These are phyloP conservation scores for Boletellus deceptivus DNA, from an alignment of 1,284 basidiomycete genomes.

Conservation along the genomic window DNA sequence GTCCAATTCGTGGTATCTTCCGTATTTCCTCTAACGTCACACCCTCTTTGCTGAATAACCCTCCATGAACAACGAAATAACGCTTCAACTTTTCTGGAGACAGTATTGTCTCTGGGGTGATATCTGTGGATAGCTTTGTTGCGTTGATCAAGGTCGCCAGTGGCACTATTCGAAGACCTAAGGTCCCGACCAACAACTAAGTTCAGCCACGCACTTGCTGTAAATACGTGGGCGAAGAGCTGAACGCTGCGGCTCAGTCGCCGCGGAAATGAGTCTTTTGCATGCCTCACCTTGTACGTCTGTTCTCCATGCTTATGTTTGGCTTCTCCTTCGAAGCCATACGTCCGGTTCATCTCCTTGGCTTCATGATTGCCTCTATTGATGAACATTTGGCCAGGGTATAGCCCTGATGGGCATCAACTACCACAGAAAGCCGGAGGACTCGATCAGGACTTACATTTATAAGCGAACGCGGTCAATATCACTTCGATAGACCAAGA, in stretches of 20 bases:
- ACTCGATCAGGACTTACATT: constrained; percentile 58
- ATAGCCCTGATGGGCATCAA: constrained; percentile 62
- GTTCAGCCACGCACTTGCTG: constrained; percentile 59
- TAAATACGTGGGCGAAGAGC: constrained; percentile 92
- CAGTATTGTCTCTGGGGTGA: constrained; percentile 58
- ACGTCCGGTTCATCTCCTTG: constrained; percentile 85
- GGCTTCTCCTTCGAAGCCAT: constrained; percentile 96
- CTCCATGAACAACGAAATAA: constrained; percentile 96
- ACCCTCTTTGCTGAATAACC: constrained; percentile 92
- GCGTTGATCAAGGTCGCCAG: constrained; percentile 84
- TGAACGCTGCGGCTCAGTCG: constrained; percentile 36
- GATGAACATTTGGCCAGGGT: constrained; percentile 83
- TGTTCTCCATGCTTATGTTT: constrained; percentile 94
- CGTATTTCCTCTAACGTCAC: constrained; percentile 92
- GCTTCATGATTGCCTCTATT: constrained; percentile 98
- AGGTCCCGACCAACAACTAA: not conserved
- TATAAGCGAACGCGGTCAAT: constrained; percentile 91
- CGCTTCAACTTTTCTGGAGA: constrained; percentile 84
- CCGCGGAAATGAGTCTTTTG: not conserved
- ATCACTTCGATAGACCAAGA: constrained; percentile 98
- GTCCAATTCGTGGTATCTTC: constrained; percentile 83
- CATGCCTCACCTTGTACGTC: constrained; percentile 70
- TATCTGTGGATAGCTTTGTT: constrained; percentile 56
- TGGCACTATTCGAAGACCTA: constrained; percentile 59
- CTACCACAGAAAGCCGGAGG: constrained; percentile 9